Evolutionary conservation across 345 rosid genomes (phyloP), one percentile per base, ranked within the genome.

Genomic region (Kernera saxatilis): DNA sequence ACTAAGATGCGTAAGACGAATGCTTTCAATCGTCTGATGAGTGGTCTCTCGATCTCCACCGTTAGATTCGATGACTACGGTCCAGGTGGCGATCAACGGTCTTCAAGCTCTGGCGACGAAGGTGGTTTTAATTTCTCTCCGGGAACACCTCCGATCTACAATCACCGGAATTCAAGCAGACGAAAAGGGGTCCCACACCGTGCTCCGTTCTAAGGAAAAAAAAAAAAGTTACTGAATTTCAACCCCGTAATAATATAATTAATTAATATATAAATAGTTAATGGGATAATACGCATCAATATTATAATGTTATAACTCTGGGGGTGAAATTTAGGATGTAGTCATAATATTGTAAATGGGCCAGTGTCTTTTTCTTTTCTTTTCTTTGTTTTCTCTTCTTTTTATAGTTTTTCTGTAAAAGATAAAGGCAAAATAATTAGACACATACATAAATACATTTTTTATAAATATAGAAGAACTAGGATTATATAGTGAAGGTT

Each of bases 101-200:
- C 80, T 14, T 59, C 64, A 0, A 87, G 89, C 74, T 92, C 97
- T 1, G 88, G 87, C 0, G 93, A 91, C 35, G 94, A 88, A 21
- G 85, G 75, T 32, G 69, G 78, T 5, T 61, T 86, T 66, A 77
- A 56, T 60, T 72, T 85, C 30, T 83, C 90, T 41, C 98, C 96
- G 3, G 61, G 82, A 0, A 83, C 96, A 27, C 85, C 83, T 26
- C 87, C 86, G 25, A 77, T 84, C 15, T 84, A 71, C 81, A 87
- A 81, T 50, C 88, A 86, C 67, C 62, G 80, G 64, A 90, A 87
- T 58, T 86, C 94, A 41, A 82, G 90, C 78, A 77, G 96, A 46
- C 84, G 96, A 62, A 92, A 92, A 85, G 96, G 98, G 19, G 80
- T 83, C 18, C 98, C 98, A 27, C 96, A 83, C 37, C 94, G 98